phyloP scores from a whole-genome alignment of 179 eudicot genomes.

The Pouteria campechiana region DNA sequence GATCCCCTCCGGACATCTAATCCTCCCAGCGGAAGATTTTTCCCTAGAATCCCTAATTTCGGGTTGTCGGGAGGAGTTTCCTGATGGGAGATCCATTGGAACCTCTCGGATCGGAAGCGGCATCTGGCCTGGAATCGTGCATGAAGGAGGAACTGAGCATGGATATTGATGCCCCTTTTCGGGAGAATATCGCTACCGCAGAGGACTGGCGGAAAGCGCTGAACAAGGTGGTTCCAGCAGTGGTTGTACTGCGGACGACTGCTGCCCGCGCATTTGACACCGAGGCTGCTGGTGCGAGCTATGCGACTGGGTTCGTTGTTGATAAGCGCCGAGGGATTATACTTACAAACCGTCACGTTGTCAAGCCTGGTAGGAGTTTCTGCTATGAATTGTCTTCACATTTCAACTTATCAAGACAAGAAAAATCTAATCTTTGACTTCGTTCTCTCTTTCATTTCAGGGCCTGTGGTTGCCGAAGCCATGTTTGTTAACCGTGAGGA shows the following conservation, averaged over 20 bases:
- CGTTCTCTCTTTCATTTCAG: slow-evolving; percentile 19
- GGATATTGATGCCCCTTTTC: slow-evolving; percentile 78
- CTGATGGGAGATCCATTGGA: slow-evolving; percentile 37
- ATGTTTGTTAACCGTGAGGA: slow-evolving; percentile 95
- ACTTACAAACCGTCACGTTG: slow-evolving; percentile 95
- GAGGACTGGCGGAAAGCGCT: slow-evolving; percentile 93
- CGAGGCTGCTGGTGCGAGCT: slow-evolving; percentile 74
- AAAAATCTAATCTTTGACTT: too few relatives aligned
- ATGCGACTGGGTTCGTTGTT: slow-evolving; percentile 90
- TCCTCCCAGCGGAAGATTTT: too few relatives aligned
- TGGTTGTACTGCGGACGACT: slow-evolving; percentile 82
- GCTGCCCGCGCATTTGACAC: slow-evolving; percentile 92
- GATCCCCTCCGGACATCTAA: too few relatives aligned
- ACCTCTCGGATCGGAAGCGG: slow-evolving; percentile 43
- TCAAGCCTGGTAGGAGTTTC: slow-evolving; percentile 53
- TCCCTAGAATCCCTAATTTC: too few relatives aligned
- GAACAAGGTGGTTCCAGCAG: slow-evolving; percentile 76
- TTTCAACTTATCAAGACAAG: too few relatives aligned
- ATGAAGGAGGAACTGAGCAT: slow-evolving; percentile 60
- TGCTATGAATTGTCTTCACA: background rate
- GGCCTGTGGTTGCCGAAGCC: slow-evolving; percentile 98
- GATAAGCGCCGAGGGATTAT: slow-evolving; percentile 88
- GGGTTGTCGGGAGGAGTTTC: too few relatives aligned
- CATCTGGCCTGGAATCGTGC: slow-evolving; percentile 24
- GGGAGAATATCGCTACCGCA: slow-evolving; percentile 44